A percentile compares a stretch with the other conserved stretches of the same genome.
Conservation (phyloP, 805 yeast species). For the Cyberlindnera misumaiensis region DNA sequence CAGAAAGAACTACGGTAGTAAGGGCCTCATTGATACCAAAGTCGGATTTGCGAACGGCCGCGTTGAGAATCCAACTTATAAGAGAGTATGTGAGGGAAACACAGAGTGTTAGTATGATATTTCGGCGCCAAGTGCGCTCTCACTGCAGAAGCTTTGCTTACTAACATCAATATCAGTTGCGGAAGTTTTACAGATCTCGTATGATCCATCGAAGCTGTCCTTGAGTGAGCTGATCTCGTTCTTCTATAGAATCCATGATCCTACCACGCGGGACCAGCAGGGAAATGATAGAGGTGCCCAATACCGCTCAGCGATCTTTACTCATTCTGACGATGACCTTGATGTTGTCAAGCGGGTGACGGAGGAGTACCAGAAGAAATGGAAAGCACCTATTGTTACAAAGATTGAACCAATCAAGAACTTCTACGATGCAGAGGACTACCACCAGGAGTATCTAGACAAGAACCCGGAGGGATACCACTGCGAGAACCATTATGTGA, state of each 20-base stretch:
- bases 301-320: slow-evolving; percentile 78
- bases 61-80: slow-evolving; percentile 47
- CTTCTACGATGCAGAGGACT: slow-evolving; percentile 93
- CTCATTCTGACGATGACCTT: slow-evolving; percentile 43
- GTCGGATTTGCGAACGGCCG: slow-evolving; percentile 92
- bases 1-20: slow-evolving; percentile 57
- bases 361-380: slow-evolving; percentile 56
- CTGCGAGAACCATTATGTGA: slow-evolving; percentile 81
- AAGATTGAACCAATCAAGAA: slow-evolving; percentile 55
- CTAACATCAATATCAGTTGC: slow-evolving; percentile 31
- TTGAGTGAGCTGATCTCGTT: slow-evolving; percentile 65
- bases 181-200: slow-evolving; percentile 79
- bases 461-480: slow-evolving; percentile 83
- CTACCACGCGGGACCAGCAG: slow-evolving; percentile 75
- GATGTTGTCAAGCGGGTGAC: slow-evolving; percentile 38
- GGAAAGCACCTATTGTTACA: slow-evolving; percentile 67
- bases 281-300: slow-evolving; percentile 90
- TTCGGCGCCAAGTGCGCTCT: not conserved
- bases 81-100: slow-evolving; percentile 67
- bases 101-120: slow-evolving; percentile 37
- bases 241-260: slow-evolving; percentile 91
- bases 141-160: too few species aligned
- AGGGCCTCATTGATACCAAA: slow-evolving; percentile 64
- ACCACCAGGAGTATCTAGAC: slow-evolving; percentile 78
- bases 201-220: slow-evolving; percentile 59